Percentiles rank a stretch among this genome's conserved stretches.
Evolutionary conservation across 768 basidiomycete species (phyloP).

Genomic region (Trametes maxima): DNA sequence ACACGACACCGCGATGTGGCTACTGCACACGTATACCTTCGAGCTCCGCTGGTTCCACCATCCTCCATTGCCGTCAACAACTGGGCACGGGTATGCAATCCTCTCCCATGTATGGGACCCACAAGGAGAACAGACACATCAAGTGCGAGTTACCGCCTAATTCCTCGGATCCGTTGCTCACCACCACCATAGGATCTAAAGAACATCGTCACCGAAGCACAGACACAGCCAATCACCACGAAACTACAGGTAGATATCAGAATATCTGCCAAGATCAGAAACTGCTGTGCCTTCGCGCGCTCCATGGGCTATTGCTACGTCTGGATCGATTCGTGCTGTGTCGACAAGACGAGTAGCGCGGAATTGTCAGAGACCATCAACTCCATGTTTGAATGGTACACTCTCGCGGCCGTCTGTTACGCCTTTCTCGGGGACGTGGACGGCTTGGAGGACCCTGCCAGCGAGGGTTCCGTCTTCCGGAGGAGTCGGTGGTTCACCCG

Average conservation of each 20-base stretch:
- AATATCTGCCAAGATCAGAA: neutral
- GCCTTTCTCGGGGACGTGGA: neutral
- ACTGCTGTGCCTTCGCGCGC: neutral
- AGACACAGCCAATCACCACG: neutral
- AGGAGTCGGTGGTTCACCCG: neutral
- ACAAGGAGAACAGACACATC: neutral
- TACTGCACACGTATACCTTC: no score
- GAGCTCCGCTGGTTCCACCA: no score
- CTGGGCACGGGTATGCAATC: neutral
- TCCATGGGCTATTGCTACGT: neutral
- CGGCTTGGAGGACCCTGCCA: neutral
- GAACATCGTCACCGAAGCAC: neutral
- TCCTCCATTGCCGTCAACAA: no score
- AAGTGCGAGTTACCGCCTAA: neutral
- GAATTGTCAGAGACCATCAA: neutral
- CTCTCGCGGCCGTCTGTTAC: neutral
- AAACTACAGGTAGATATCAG: neutral
- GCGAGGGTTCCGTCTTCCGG: neutral
- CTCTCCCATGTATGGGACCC: neutral
- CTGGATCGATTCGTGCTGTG: neutral
- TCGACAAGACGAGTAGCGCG: neutral
- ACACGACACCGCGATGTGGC: no score
- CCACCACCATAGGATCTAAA: neutral
- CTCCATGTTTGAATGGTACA: slow-evolving; percentile 3
- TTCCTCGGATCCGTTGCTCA: neutral